A percentile compares a stretch with the other conserved stretches of the same genome.
Evolutionary conservation across 2,329 filamentous ascomycete species (phyloP).

Genomic region (Ampelomyces quisqualis): DNA sequence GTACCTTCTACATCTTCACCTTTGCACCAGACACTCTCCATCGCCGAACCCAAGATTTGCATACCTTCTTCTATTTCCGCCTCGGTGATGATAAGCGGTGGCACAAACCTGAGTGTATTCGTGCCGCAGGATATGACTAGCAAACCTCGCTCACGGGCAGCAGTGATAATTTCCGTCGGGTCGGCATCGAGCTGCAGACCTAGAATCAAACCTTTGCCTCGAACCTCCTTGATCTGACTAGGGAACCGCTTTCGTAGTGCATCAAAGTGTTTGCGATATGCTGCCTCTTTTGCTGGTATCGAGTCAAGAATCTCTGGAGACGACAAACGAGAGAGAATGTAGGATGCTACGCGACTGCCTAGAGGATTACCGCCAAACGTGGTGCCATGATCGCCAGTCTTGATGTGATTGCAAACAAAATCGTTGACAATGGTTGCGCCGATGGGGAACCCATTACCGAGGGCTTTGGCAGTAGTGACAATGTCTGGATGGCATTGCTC

Average conservation of each 20-base stretch:
- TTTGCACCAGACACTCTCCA: constrained; percentile 56
- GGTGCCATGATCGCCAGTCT: constrained; percentile 83
- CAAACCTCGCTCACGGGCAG: constrained; percentile 82
- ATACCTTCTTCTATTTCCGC: constrained; percentile 78
- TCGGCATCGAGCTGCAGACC: constrained; percentile 80
- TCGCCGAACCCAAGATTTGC: constrained; percentile 69
- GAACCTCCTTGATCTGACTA: constrained; percentile 70
- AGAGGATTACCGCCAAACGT: constrained; percentile 93
- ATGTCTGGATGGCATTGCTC: constrained; percentile 87
- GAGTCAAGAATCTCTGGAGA: constrained; percentile 67
- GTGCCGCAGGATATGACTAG: constrained; percentile 90
- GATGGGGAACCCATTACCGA: constrained; percentile 95
- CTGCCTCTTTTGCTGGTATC: constrained; percentile 67
- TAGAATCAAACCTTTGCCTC: constrained; percentile 81
- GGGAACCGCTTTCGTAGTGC: constrained; percentile 64
- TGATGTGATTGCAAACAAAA: constrained; percentile 67
- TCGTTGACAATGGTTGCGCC: constrained; percentile 73
- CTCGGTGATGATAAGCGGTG: constrained; percentile 76
- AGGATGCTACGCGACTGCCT: constrained; percentile 78
- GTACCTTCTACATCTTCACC: constrained; percentile 33
- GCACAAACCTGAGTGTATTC: constrained; percentile 90
- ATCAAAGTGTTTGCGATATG: constrained; percentile 61
- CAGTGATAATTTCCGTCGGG: constrained; percentile 73
- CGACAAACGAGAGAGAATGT: constrained; percentile 77
- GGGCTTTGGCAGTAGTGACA: constrained; percentile 89